A percentile compares a stretch with the other conserved stretches of the same genome.
Evolutionary conservation across 345 rosid genomes (phyloP).

Genomic region (Camelina hispida): DNA sequence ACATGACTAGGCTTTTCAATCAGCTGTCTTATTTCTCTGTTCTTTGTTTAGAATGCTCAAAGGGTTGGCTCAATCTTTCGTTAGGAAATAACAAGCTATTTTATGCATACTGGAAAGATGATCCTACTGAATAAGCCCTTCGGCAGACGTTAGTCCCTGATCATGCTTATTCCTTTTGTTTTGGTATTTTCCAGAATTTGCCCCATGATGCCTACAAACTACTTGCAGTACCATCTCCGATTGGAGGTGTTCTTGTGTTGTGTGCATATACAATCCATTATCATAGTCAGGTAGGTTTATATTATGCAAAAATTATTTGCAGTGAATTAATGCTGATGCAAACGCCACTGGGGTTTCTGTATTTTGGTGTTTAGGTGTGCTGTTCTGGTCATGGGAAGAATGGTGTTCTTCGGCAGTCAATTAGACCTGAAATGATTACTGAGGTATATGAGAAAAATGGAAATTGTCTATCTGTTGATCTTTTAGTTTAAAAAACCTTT

Average conservation of each 20-base stretch:
- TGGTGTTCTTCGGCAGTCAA: slow-evolving; percentile 92
- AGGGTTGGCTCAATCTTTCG: slow-evolving; percentile 17
- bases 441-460: slow-evolving; percentile 46
- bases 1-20: slow-evolving; percentile 32
- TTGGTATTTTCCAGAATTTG: slow-evolving; percentile 70
- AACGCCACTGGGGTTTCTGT: no score
- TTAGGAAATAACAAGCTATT: slow-evolving; percentile 7
- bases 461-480: not conserved
- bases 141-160: slow-evolving; percentile 24
- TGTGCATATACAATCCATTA: slow-evolving; percentile 86
- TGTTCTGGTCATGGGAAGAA: slow-evolving; percentile 99
- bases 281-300: slow-evolving; percentile 98
- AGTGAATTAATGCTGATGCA: no score
- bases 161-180: slow-evolving; percentile 31
- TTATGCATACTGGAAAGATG: slow-evolving; percentile 17
- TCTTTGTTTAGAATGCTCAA: slow-evolving; percentile 28
- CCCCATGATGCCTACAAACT: slow-evolving; percentile 97
- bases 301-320: no score
- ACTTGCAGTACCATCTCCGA: slow-evolving; percentile 95
- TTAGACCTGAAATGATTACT: slow-evolving; percentile 97
- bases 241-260: slow-evolving; percentile 94
- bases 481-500: slow-evolving; percentile 2
- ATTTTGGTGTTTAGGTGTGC: slow-evolving; percentile 68
- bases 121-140: slow-evolving; percentile 21
- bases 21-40: slow-evolving; percentile 7